phyloP scores from a whole-genome alignment of 2,329 filamentous ascomycete species.

The Bipolaris sorokiniana region DNA sequence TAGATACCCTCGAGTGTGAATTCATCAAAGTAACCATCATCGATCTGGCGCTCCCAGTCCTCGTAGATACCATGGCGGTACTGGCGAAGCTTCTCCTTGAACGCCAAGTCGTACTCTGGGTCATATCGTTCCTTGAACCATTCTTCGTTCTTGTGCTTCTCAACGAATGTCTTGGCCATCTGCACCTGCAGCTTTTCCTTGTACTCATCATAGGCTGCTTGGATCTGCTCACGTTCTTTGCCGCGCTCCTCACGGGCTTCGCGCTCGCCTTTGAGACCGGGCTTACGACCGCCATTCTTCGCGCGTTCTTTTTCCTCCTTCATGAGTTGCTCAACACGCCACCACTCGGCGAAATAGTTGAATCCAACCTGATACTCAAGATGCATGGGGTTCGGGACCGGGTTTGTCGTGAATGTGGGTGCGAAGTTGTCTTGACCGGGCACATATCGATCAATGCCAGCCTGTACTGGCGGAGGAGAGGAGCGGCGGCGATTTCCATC shows the following conservation, averaged over 20 bases:
- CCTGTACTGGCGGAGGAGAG: slow-evolving; percentile 64
- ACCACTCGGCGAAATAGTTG: slow-evolving; percentile 87
- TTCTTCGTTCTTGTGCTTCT: slow-evolving; percentile 91
- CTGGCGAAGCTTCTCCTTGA: slow-evolving; percentile 77
- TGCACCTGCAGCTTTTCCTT: slow-evolving; percentile 69
- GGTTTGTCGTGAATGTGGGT: slow-evolving; percentile 64
- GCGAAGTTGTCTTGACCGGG: slow-evolving; percentile 70
- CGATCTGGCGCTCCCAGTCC: slow-evolving; percentile 89
- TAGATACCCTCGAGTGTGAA: slow-evolving; percentile 94
- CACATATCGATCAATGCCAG: slow-evolving; percentile 84
- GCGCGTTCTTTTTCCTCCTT: slow-evolving; percentile 79
- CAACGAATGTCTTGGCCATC: slow-evolving; percentile 89
- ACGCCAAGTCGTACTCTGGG: slow-evolving; percentile 75
- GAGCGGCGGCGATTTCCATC: slow-evolving; percentile 67
- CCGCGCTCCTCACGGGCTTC: slow-evolving; percentile 76
- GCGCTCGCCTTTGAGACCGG: slow-evolving; percentile 67
- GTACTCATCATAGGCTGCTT: slow-evolving; percentile 70
- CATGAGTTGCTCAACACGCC: slow-evolving; percentile 80
- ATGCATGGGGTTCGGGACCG: slow-evolving; percentile 72
- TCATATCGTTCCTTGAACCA: slow-evolving; percentile 98
- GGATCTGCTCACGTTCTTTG: slow-evolving; percentile 79
- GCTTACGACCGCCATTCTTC: slow-evolving; percentile 71
- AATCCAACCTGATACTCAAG: slow-evolving; percentile 83
- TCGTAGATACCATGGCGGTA: slow-evolving; percentile 79
- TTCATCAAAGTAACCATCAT: slow-evolving; percentile 86